Evolutionary conservation across 345 rosid species (phyloP), one percentile per base, ranked within the genome.

Genomic region (Jatropha curcas): DNA sequence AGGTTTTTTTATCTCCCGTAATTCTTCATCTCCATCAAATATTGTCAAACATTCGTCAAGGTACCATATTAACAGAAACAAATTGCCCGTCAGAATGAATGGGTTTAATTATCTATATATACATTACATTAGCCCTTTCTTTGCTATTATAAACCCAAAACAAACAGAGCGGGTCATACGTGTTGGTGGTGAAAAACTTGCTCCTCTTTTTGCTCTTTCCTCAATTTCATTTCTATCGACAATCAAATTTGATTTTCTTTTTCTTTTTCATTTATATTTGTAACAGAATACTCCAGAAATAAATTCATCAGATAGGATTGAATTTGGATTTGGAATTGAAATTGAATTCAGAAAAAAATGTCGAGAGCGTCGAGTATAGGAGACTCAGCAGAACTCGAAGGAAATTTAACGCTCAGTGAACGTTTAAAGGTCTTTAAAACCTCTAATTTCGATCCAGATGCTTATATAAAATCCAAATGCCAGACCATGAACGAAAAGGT

Each of bases 401-500:
- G 78, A 20, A 83, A 88, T 65, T 81, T 86, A 13, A 83, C 92
- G n/a, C 89, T 94, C 17, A 86, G 76, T 60, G 97, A 92, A 78
- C 88, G 92, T 69, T 84, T 94, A 4, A 90, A 94, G 85, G 82
- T 76, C 56, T 94, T 94, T 84, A 94, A 89, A 71, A 71, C 82
- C 58, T 92, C 97, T 6, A 72, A 31, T 20, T 92, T 94, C 76
- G 93, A 94, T 70, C 88, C 93, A 1, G 84, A 94, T 14, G 76
- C 81, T 41, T 88, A 87, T 58, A 79, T 94, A 74, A 65, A 79
- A 80, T 86, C 97, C 74, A 90, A 89, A 82, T 89, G 95, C 80
- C 89, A 82, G 56, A 81, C 71, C 67, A 90, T 92, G 95, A 85
- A 80, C 75, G 97, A 94, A 82, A 92, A 92, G 98, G 98, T 62